Base-by-base conservation (phyloP, 1,284 basidiomycete species). In the Neotropicomus parvogracilis region DNA sequence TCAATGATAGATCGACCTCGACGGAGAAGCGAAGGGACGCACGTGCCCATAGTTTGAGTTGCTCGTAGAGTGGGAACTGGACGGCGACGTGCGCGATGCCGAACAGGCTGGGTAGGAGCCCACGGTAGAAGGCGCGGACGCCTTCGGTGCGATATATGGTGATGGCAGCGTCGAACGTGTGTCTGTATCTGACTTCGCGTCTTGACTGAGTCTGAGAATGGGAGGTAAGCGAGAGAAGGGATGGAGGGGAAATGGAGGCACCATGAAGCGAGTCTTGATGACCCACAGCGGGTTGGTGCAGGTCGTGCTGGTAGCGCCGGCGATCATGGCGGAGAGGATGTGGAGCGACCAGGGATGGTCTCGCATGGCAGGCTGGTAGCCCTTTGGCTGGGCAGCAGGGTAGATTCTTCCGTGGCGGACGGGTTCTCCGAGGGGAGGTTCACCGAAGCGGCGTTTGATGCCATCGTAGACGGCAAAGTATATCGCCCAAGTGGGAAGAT, bases 401-500 rank as follows among this genome's bases (percentile, higher is more conserved):
- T 88, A 88, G 44, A 89, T 70, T 50, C 75, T 71, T 32, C 78
- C 73, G 37, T 55, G 63, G 1, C 66, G 63, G 14, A 56, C 62
- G 40, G 53, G 44, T n/a, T 57, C 57, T 27, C 75, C 80, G 10
- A 79, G 67, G 4, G 83, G 78, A 28, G 70, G 68, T 62, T 84
- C 81, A 34, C 90, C 89, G 61, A 94, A 84, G 29, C 75, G 71
- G 20, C 80, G 80, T 75, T 97, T 97, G 69, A 94, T 88, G 51
- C 88, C 82, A 71, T 97, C 94, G 70, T 97, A 97, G 16, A 97
- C 91, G n/a, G 91, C 85, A 67, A 97, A 97, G 69, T 97, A 97
- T 59, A 97, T 97, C 21, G 92, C 94, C 94, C 94, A 97, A 9
- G 94, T 97, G 20, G 94, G 94, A 33, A 97, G 80, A 70, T 97